A percentile compares a stretch with the other conserved stretches of the same genome.
These are phyloP conservation scores for Westerdykella ornata DNA, from an alignment of 2,329 filamentous ascomycete genomes.

Conservation along the genomic window DNA sequence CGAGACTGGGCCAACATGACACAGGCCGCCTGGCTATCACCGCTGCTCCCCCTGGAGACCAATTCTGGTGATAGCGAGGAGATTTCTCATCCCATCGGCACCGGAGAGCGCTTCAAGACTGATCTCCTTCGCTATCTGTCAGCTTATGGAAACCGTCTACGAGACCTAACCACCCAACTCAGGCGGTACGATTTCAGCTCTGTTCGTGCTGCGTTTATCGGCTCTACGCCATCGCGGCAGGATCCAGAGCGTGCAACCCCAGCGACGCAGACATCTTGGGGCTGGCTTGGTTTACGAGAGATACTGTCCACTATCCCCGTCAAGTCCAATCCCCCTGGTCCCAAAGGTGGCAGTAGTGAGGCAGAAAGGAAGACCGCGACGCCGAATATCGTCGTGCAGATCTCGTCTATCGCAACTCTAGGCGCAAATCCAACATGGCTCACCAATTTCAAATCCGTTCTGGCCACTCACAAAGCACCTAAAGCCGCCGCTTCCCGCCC, in stretches of 20 bases:
- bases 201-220: conserved; percentile 66
- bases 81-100: conserved; percentile 43
- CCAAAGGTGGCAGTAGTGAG: too few relatives aligned
- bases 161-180: conserved; percentile 53
- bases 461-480: conserved; percentile 5
- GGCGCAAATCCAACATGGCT: conserved; percentile 68
- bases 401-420: conserved; percentile 78
- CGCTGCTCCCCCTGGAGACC: conserved; percentile 53
- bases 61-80: background rate
- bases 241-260: conserved; percentile 41
- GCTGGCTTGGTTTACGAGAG: conserved; percentile 63
- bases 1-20: conserved; percentile 86
- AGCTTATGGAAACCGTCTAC: conserved; percentile 58
- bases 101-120: conserved; percentile 64
- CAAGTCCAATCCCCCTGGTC: background rate
- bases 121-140: conserved; percentile 68
- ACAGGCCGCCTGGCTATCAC: conserved; percentile 75
- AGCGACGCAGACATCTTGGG: conserved; percentile 57
- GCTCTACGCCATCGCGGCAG: conserved; percentile 68
- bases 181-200: conserved; percentile 60
- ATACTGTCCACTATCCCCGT: conserved; percentile 48
- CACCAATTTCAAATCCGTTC: conserved; percentile 46
- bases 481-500: background rate
- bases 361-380: conserved; percentile 20
- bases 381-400: conserved; percentile 51